Conservation (phyloP, 257 asterid genomes). For the Solanum virginianum region DNA sequence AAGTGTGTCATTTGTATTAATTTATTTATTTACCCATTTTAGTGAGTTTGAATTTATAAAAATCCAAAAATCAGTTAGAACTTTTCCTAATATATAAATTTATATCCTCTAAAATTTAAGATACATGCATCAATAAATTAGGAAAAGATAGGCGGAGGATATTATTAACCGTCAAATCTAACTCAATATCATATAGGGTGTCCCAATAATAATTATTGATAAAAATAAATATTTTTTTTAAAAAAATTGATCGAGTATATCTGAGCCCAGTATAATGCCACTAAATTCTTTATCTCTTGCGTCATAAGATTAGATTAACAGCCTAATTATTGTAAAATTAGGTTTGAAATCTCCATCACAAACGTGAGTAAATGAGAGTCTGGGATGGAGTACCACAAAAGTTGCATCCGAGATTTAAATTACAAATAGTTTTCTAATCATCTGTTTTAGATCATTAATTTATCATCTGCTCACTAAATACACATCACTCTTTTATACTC, state of each 20-base stretch:
- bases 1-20: not conserved
- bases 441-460: not conserved
- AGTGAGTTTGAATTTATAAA: not conserved
- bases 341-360: not conserved
- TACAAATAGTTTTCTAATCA: not conserved
- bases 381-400: not conserved
- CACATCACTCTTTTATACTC: not conserved
- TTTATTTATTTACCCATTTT: not conserved
- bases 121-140: not conserved
- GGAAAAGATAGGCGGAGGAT: not conserved
- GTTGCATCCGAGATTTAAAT: not conserved
- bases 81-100: not conserved
- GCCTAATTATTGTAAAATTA: not conserved
- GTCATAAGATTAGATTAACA: not conserved
- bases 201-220: not conserved
- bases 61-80: not conserved
- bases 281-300: rapidly evolving
- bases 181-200: not conserved
- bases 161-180: not conserved
- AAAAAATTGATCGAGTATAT: not conserved
- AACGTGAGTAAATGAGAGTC: not conserved
- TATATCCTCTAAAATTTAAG: no score
- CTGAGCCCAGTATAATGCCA: rapidly evolving
- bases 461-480: not conserved
- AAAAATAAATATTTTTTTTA: not conserved